phyloP scores from a whole-genome alignment of 768 basidiomycete species.

The Dentipellis sp. region DNA sequence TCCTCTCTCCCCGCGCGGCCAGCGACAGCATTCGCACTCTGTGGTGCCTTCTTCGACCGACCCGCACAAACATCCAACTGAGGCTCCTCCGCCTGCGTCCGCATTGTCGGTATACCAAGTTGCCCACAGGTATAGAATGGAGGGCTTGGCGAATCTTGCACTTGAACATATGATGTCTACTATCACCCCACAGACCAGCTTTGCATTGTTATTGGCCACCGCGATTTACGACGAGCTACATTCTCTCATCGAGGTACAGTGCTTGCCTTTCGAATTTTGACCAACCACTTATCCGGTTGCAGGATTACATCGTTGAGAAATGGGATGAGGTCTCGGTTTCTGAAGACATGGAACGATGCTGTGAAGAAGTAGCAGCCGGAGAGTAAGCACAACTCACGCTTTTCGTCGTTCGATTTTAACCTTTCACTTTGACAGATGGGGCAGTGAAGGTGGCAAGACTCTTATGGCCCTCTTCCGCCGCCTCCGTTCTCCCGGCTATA shows the following conservation, averaged over 20 bases:
- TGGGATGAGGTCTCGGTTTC: conserved; percentile 63
- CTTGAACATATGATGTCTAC: conserved; percentile 66
- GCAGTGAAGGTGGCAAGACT: conserved; percentile 59
- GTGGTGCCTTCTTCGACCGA: conserved; percentile 34
- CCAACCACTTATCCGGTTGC: conserved; percentile 7
- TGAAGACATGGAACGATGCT: conserved; percentile 59
- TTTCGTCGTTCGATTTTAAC: conserved; percentile 1
- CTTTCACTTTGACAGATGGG: conserved; percentile 41
- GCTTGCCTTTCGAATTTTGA: conserved; percentile 5
- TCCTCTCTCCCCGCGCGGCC: conserved; percentile 37
- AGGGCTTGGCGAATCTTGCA: conserved; percentile 53
- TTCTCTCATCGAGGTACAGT: conserved; percentile 45
- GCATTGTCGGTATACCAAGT: conserved; percentile 70
- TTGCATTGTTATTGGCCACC: conserved; percentile 62
- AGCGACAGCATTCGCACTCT: conserved; percentile 27
- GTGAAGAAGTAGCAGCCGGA: conserved; percentile 63
- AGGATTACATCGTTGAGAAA: conserved; percentile 72
- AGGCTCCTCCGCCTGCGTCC: conserved; percentile 54
- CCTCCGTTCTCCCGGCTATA: conserved; percentile 44
- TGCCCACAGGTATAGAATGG: conserved; percentile 67
- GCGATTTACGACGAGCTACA: conserved; percentile 58
- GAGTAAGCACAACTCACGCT: conserved; percentile 36
- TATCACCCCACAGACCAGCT: conserved; percentile 55
- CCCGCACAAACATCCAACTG: conserved; percentile 65
- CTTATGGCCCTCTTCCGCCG: conserved; percentile 59